Evolutionary conservation across 176 grass and related monocot genomes (phyloP), one percentile per base, ranked within the genome.

Genomic region (Alloteropsis semialata): DNA sequence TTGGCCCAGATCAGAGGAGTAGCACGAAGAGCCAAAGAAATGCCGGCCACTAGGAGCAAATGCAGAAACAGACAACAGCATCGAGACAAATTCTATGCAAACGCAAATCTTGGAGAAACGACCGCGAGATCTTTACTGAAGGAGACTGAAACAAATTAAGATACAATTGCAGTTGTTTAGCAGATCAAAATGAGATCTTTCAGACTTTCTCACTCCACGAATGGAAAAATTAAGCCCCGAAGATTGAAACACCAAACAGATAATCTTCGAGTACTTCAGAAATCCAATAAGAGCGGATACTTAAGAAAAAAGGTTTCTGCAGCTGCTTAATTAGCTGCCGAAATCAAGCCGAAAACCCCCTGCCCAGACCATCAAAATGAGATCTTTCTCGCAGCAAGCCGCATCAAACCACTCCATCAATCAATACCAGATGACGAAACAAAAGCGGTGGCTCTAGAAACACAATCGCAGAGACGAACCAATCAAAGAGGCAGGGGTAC

Each of bases 141-240:
- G 11, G 33, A 66, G 5, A 74, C 50, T 32, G 45, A 64, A 78
- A 33, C 27, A 48, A 75, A 76, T 63, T 78, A 33, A 80, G 73
- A 81, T 65, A 74, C 74, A 77, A 69, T 59, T 65, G 38, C 67
- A 69, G 79, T 67, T 51, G 82, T 55, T 72, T 80, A 74, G 30
- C 84, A 75, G n/a, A 91, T 69, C 86, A 84, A 74, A 86, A 69
- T 33, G 69, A 36, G 80, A 91, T 95, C 87, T 92, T 83, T 85
- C 59, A 48, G 17, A 56, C 87, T 90, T 83, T 85, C 66, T 56
- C 34, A 56, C 43, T 64, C 56, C 29, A 91, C 30, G 63, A 44
- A 63, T 15, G 38, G 38, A 48, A 33, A 18, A 36, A 78, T 8
- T n/a, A 84, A 34, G 19, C 45, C 45, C 2, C 21, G 68, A 72